phyloP scores from a whole-genome alignment of 2,329 filamentous ascomycete genomes.

The Clarireedia hainanense region DNA sequence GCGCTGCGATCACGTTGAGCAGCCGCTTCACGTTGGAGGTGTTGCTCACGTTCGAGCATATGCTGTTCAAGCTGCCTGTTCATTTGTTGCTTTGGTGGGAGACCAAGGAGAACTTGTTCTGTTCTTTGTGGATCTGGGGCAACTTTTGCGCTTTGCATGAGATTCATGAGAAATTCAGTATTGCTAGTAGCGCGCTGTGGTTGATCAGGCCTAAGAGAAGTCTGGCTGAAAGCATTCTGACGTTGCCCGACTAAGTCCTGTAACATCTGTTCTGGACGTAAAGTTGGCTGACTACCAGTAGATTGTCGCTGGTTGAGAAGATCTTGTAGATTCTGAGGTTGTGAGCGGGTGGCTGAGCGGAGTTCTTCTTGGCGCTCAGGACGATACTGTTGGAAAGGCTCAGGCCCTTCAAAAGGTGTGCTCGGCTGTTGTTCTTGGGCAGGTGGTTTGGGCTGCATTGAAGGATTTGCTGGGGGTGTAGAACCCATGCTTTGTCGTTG shows the following conservation, averaged over 20 bases:
- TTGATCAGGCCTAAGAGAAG: conserved; percentile 39
- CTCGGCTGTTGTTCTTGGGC: conserved; percentile 38
- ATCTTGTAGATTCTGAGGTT: conserved; percentile 38
- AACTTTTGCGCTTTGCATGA: conserved; percentile 58
- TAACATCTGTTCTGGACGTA: conserved; percentile 50
- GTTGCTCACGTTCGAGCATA: conserved; percentile 34
- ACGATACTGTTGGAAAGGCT: conserved; percentile 34
- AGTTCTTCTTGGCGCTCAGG: conserved; percentile 26
- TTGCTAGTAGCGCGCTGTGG: conserved; percentile 43
- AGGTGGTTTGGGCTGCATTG: conserved; percentile 24
- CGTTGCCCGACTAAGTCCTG: conserved; percentile 54
- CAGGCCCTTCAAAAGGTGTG: conserved; percentile 38
- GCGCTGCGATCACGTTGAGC: conserved; percentile 24
- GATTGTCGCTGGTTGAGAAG: conserved; percentile 40
- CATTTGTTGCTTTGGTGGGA: conserved; percentile 26
- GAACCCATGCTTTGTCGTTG: conserved; percentile 43
- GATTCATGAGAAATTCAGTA: conserved; percentile 75
- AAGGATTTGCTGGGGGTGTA: conserved; percentile 35
- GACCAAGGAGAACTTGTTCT: conserved; percentile 46
- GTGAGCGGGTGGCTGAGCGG: conserved; percentile 26
- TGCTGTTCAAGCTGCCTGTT: conserved; percentile 37
- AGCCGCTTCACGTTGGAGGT: conserved; percentile 24
- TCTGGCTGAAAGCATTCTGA: conserved; percentile 46
- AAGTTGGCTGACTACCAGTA: conserved; percentile 31
- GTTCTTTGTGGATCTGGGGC: conserved; percentile 42